phyloP scores from a whole-genome alignment of 441 rosid genomes.

The Adansonia grandidieri region DNA sequence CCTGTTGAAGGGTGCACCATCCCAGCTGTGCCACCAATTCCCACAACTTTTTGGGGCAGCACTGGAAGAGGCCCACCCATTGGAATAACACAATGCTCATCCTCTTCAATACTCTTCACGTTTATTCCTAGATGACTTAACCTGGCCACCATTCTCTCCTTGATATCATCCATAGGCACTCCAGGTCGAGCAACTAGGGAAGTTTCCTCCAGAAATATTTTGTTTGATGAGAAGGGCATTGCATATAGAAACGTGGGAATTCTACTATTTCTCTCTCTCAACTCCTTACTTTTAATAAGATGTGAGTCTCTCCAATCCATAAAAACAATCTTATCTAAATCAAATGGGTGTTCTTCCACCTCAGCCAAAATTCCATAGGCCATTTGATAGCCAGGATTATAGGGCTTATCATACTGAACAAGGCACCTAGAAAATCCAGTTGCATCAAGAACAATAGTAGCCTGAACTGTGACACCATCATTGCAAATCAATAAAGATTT shows the following conservation, averaged over 20 bases:
- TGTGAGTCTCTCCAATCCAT: conserved; percentile 99
- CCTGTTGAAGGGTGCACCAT: conserved; percentile 99
- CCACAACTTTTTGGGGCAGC: conserved; percentile 89
- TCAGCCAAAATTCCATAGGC: conserved; percentile 94
- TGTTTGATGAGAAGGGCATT: conserved; percentile 79
- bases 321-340: conserved; percentile 88
- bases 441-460: conserved; percentile 86
- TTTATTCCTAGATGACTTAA: conserved; percentile 78
- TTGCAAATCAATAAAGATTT: conserved; percentile 79
- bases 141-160: conserved; percentile 94
- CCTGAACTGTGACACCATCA: conserved; percentile 81
- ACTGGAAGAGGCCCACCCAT: conserved; percentile 96
- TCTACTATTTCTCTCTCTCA: conserved; percentile 62
- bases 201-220: conserved; percentile 92
- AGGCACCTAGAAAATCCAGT: conserved; percentile 95
- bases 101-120: conserved; percentile 87
- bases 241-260: conserved; percentile 91
- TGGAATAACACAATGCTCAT: conserved; percentile 85
- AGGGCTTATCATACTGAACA: conserved; percentile 91
- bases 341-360: conserved; percentile 91
- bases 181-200: conserved; percentile 92
- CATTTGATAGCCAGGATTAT: conserved; percentile 93
- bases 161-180: conserved; percentile 73
- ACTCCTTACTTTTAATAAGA: conserved; percentile 45
- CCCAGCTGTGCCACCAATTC: conserved; percentile 95